These are phyloP conservation scores for Exidia glandulosa DNA, from an alignment of 768 basidiomycete genomes.

Conservation along the genomic window DNA sequence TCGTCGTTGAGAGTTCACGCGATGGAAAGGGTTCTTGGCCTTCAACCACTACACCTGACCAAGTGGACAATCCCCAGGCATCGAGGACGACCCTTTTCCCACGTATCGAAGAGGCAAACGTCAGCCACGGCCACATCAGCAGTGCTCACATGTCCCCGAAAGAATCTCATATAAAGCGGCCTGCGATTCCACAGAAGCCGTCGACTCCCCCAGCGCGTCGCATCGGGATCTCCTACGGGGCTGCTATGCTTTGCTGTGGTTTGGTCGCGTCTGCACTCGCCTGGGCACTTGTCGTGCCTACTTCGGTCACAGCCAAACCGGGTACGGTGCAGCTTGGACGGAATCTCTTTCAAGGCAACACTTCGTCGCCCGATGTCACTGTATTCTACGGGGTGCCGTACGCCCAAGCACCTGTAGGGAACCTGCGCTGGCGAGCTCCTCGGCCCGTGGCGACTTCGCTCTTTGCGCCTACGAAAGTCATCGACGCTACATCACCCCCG, in stretches of 20 bases:
- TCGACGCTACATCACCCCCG: neutral
- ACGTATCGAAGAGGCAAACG: no score
- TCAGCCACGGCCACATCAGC: no score
- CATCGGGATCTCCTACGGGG: no score
- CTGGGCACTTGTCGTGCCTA: neutral
- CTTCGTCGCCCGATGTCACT: constrained; percentile 38
- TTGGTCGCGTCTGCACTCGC: neutral
- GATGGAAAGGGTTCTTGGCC: neutral
- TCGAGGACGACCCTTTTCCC: no score
- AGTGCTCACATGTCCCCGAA: no score
- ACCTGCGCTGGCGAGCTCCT: constrained; percentile 32
- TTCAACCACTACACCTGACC: neutral
- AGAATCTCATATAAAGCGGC: no score
- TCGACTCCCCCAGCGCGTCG: no score
- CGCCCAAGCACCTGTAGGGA: constrained; percentile 25
- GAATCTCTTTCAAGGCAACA: constrained; percentile 44
- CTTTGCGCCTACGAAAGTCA: neutral
- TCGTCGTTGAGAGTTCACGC: no score
- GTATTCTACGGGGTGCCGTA: constrained; percentile 39
- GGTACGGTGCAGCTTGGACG: constrained; percentile 42
- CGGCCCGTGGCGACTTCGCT: constrained; percentile 24
- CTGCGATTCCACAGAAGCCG: no score
- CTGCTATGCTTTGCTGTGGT: neutral
- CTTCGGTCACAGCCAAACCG: neutral
- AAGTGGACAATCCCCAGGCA: no score